Percentiles rank a stretch among this genome's conserved stretches.
Evolutionary conservation across 2,329 filamentous ascomycete species (phyloP).

Genomic region (Beauveria caledonica): DNA sequence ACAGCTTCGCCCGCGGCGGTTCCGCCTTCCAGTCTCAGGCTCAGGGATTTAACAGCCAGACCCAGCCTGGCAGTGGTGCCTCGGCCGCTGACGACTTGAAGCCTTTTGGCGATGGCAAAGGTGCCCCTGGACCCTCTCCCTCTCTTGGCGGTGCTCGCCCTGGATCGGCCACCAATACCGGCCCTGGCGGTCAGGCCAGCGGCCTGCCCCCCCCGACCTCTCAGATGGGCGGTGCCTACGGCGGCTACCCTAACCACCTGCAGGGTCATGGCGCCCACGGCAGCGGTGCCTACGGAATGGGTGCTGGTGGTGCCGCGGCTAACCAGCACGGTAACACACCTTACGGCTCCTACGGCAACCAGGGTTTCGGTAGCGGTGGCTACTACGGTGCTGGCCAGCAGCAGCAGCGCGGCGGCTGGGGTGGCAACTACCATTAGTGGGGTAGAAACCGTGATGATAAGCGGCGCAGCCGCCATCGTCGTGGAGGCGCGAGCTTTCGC

Average conservation of each 20-base stretch:
- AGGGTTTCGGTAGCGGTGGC: conserved; percentile 39
- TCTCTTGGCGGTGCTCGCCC: conserved; percentile 48
- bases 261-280: conserved; percentile 46
- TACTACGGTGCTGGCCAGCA: conserved; percentile 33
- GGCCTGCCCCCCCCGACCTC: conserved; percentile 49
- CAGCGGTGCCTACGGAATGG: conserved; percentile 47
- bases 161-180: conserved; percentile 49
- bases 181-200: conserved; percentile 35
- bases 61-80: conserved; percentile 36
- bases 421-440: conserved; percentile 49
- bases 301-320: conserved; percentile 39
- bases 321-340: conserved; percentile 45
- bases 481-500: background rate
- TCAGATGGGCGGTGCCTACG: conserved; percentile 45
- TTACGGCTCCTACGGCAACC: conserved; percentile 45
- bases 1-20: conserved; percentile 45
- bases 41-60: conserved; percentile 44
- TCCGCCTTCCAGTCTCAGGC: conserved; percentile 48
- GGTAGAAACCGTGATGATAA: conserved; percentile 23
- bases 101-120: conserved; percentile 50
- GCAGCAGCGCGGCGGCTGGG: conserved; percentile 47
- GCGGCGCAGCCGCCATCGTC: conserved; percentile 8
- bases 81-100: conserved; percentile 45
- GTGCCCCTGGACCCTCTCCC: conserved; percentile 46
- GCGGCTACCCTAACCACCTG: conserved; percentile 47